Percentiles rank a stretch among this genome's conserved stretches.
These are phyloP conservation scores for Candida pini DNA, from an alignment of 805 yeast genomes.

Conservation along the genomic window DNA sequence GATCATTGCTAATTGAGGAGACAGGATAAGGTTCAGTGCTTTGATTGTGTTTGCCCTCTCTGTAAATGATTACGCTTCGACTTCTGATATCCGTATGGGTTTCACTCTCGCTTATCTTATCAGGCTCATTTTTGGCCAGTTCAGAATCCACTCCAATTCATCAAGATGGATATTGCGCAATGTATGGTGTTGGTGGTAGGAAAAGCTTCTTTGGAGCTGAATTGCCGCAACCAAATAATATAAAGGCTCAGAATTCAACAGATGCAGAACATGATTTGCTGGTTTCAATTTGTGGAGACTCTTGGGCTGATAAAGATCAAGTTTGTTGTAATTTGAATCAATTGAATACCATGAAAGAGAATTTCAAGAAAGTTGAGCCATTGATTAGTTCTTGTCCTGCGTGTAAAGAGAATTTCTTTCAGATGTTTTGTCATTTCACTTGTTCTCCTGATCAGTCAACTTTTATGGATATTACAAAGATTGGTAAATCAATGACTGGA, in stretches of 20 bases:
- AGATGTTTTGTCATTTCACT: conserved; percentile 80
- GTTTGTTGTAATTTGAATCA: conserved; percentile 75
- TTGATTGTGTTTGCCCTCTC: no score
- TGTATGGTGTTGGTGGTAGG: conserved; percentile 68
- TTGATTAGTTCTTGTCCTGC: conserved; percentile 91
- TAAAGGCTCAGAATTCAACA: conserved; percentile 42
- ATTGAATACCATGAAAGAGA: conserved; percentile 46
- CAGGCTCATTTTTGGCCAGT: no score
- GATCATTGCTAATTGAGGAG: no score
- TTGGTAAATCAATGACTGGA: conserved; percentile 43
- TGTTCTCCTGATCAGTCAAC: conserved; percentile 80
- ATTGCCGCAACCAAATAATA: conserved; percentile 69
- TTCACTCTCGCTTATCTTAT: no score
- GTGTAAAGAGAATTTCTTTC: conserved; percentile 77
- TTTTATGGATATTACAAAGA: conserved; percentile 63
- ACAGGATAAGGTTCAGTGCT: no score
- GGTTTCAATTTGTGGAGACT: conserved; percentile 64
- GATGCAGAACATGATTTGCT: conserved; percentile 40
- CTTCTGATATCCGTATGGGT: no score
- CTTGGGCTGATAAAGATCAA: conserved; percentile 42
- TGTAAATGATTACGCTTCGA: no score
- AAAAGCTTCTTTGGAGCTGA: conserved; percentile 70
- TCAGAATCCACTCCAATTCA: conserved; percentile 21
- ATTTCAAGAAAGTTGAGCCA: conserved; percentile 70
- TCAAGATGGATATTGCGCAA: conserved; percentile 44